These are phyloP conservation scores for Exophiala alcalophila DNA, from an alignment of 2,329 filamentous ascomycete genomes.

Conservation along the genomic window DNA sequence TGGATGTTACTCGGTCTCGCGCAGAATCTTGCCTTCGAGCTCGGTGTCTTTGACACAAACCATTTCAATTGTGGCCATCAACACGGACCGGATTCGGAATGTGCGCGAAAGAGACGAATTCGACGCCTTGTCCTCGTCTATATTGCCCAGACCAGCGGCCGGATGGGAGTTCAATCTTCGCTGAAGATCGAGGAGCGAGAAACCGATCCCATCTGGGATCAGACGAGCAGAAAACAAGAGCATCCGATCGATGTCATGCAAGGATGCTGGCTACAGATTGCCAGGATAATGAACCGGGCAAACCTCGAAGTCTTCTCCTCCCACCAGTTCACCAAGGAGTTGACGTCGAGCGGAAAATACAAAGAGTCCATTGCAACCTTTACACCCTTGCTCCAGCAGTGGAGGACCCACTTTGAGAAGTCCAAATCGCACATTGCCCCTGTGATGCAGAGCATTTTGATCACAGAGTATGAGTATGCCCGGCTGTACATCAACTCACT, in stretches of 20 bases:
- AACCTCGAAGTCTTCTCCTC: conserved; percentile 88
- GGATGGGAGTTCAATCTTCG: conserved; percentile 91
- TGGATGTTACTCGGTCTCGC: conserved; percentile 59
- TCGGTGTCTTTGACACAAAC: conserved; percentile 84
- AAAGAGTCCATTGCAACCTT: conserved; percentile 77
- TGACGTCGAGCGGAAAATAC: conserved; percentile 84
- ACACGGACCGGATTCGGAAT: conserved; percentile 58
- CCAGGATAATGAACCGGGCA: conserved; percentile 84
- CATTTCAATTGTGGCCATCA: conserved; percentile 49
- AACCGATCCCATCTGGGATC: conserved; percentile 27
- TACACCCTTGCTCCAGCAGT: conserved; percentile 71
- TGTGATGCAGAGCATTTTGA: conserved; percentile 69
- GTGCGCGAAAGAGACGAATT: conserved; percentile 77
- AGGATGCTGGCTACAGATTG: conserved; percentile 92
- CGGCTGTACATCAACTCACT: conserved; percentile 85
- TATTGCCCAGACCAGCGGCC: conserved; percentile 86
- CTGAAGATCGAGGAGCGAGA: conserved; percentile 55
- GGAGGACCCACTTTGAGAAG: conserved; percentile 79
- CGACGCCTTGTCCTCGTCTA: conserved; percentile 87
- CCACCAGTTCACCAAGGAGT: conserved; percentile 78
- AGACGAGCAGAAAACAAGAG: conserved; percentile 25
- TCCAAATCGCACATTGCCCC: conserved; percentile 44
- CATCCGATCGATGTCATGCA: conserved; percentile 57
- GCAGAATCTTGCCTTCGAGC: conserved; percentile 60
- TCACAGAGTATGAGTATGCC: conserved; percentile 76